These are phyloP conservation scores for Chamaenerion angustifolium DNA, from an alignment of 345 rosid genomes.

Conservation along the genomic window DNA sequence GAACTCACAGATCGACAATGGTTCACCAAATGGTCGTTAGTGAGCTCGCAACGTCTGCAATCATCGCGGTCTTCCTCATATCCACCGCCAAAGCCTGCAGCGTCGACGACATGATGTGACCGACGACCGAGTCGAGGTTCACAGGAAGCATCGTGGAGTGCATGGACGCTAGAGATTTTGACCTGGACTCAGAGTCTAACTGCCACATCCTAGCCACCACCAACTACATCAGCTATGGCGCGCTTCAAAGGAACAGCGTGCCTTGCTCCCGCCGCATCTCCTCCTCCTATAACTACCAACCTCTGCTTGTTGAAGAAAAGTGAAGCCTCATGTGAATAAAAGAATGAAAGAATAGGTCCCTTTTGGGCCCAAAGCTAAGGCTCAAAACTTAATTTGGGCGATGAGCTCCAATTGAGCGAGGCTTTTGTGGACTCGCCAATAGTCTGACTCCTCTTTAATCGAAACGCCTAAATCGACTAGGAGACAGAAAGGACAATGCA, in stretches of 20 bases:
- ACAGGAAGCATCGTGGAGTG: constrained; percentile 43
- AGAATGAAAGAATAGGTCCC: no score
- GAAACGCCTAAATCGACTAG: no score
- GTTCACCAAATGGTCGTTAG: background rate
- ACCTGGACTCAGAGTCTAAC: constrained; percentile 65
- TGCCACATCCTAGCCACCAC: constrained; percentile 66
- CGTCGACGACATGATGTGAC: constrained; percentile 35
- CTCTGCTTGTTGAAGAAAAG: no score
- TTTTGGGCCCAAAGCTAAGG: no score
- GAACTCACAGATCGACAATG: no score
- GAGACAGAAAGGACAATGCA: no score
- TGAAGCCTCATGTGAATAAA: no score
- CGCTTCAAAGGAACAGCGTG: constrained; percentile 72
- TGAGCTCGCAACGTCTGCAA: constrained; percentile 2
- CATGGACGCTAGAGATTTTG: constrained; percentile 53
- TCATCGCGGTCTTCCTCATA: constrained; percentile 4
- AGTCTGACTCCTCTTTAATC: no score
- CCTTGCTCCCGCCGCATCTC: constrained; percentile 94
- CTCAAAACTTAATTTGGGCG: no score
- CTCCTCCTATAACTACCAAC: constrained; percentile 80
- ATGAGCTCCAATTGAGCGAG: no score
- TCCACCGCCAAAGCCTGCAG: constrained; percentile 28
- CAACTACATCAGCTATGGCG: constrained; percentile 82
- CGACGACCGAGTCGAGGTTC: constrained; percentile 33
- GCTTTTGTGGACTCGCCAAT: no score